Evolutionary conservation across 164 flowering plant genomes (phyloP), one percentile per base, ranked within the genome.

Genomic region (Saururus chinensis): DNA sequence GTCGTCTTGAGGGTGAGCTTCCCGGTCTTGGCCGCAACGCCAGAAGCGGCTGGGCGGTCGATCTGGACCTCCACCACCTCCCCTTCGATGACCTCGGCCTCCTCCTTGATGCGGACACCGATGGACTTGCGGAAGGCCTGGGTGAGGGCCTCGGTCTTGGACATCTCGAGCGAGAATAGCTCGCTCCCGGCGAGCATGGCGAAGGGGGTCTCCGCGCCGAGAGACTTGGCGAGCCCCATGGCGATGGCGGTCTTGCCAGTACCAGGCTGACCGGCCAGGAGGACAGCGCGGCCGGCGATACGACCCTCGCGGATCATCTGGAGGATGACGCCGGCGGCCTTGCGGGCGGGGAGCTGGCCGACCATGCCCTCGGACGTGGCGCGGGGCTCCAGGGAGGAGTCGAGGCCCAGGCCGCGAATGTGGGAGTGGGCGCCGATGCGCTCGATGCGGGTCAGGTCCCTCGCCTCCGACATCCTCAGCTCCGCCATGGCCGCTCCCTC

Each of bases 401-500:
- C 98, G 9, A 93, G 88, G 48, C 98, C 98, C 3, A 93, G 89
- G 19, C 98, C 98, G 0, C 97, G 85, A 73, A 93, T 90, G 83
- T 93, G 98, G 48, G 98, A 90, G 76, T 93, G 98, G 0, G 98
- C 96, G 0, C 97, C 98, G 20, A 93, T 90, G 53, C 98, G 86
- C 74, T 93, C 97, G 0, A 93, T 84, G 60, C 97, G 81, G 14
- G 97, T 89, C 22, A 93, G 81, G 81, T 93, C 98, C 19, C 86
- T 75, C 55, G 64, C 75, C 66, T 88, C 98, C 19, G 96, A 84
- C 12, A 93, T 81, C 60, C 84, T 93, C 10, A 93, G 76, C 71
- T 89, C 96, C 98, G 22, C 8, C 66, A 90, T 90, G 97, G 95
- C 87, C 49, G 88, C 86, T 30, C 6, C 2, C 37, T 6, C 6